Base-by-base conservation (phyloP, 176 grass and related monocot genomes). In the Oryza australiensis region DNA sequence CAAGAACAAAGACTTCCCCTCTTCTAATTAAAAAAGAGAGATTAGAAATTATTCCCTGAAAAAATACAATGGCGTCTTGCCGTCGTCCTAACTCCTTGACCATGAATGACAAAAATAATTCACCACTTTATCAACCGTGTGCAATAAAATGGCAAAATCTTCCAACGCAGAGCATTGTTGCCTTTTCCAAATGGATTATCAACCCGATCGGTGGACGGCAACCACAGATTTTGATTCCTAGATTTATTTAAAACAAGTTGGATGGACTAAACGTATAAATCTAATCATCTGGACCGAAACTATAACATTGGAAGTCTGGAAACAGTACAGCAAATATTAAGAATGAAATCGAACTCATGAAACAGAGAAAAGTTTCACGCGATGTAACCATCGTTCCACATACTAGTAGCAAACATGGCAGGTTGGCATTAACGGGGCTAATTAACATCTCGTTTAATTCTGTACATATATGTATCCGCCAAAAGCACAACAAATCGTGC, bases 31-130 rank as follows among this genome's bases (percentile, higher is more conserved):
- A 29, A 76, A 23, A 9, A 3, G 72, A 62, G 22, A 53, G 72
- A 82, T 72, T 28, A 57, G 46, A 33, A 76, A n/a, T 1, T 22
- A 68, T 40, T 40, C 79, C 48, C 11, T 38, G 14, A 80, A 59
- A 80, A 70, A 23, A 80, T 30, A n/a, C 12, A 22, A 29, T 71
- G 15, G 16, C 42, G 15, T 28, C 16, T n/a, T 71, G 15, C 9
- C 42, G 15, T 28, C 16, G 41, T 70, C 34, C 2, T 37, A 23
- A 9, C 3, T 23, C 53, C 6, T 20, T 20, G 23, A n/a, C 53
- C 20, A 59, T 9, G 7, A 59, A 59, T 59, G 23, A 60, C 20
- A 14, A 12, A 10, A 79, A 45, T 1, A 73, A 30, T 26, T 26
- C 35, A 18, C n/a, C 42, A 8, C 7, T 32, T 77, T 2, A 85